Evolutionary conservation across 2,329 filamentous ascomycete species (phyloP).

Genomic region (Trichoderma pleuroti): DNA sequence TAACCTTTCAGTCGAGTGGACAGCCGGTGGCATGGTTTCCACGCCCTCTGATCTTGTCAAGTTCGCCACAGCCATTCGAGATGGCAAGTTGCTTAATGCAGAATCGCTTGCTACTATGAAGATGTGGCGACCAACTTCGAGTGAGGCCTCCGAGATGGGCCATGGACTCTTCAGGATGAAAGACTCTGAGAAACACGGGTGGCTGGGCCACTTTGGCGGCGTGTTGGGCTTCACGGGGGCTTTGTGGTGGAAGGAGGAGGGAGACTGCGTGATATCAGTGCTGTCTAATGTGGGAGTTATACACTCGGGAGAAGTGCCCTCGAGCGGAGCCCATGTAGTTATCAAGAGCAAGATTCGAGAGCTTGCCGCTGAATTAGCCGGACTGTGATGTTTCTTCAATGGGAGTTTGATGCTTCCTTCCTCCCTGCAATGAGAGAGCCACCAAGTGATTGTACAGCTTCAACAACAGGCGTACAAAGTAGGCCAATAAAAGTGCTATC

Average conservation of each 20-base stretch:
- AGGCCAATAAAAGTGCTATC: too few relatives aligned
- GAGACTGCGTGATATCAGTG: neutral
- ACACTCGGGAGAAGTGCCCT: neutral
- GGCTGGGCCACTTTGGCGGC: neutral
- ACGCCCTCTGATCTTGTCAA: constrained; percentile 18
- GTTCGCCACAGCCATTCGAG: constrained; percentile 19
- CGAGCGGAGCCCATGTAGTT: neutral
- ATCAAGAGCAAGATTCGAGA: neutral
- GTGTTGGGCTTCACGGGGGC: neutral
- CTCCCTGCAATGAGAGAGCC: too few relatives aligned
- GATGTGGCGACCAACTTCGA: constrained; percentile 15
- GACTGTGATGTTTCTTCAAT: neutral
- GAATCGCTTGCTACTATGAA: constrained; percentile 17
- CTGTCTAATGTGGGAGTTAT: neutral
- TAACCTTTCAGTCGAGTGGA: constrained; percentile 20
- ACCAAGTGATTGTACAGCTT: too few relatives aligned
- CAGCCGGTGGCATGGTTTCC: constrained; percentile 20
- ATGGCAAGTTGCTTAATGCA: constrained; percentile 10
- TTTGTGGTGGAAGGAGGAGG: neutral
- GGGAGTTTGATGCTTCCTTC: neutral
- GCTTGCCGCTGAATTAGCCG: neutral
- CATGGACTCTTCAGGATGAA: constrained; percentile 19
- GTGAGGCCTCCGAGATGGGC: constrained; percentile 13
- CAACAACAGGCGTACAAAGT: too few relatives aligned
- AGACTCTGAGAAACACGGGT: neutral